Conservation (phyloP, 1,284 basidiomycete genomes). For the Fistulinella cinereoalba region DNA sequence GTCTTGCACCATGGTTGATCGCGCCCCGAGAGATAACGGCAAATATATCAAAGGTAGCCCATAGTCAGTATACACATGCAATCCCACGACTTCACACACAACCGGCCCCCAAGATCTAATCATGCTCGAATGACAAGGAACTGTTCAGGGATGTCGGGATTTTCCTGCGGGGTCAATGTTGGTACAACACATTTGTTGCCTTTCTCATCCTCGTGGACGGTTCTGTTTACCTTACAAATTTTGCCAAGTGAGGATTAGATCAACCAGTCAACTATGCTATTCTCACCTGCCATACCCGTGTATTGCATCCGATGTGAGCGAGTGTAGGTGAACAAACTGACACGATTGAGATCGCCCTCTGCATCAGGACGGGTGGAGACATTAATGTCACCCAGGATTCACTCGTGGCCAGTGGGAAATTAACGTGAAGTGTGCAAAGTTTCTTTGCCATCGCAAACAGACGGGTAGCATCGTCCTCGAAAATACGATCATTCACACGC, state of each 20-base stretch:
- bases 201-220: constrained; percentile 35
- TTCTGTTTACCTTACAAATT: constrained; percentile 49
- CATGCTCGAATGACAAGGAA: constrained; percentile 59
- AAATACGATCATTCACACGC: constrained; percentile 6
- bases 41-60: no score
- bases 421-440: constrained; percentile 35
- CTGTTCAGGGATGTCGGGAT: constrained; percentile 65
- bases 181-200: constrained; percentile 39
- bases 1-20: neutral
- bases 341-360: constrained; percentile 40
- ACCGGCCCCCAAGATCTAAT: no score
- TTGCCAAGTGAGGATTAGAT: neutral
- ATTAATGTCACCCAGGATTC: constrained; percentile 7
- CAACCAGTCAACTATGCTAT: neutral
- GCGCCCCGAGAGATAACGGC: neutral
- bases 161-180: constrained; percentile 53
- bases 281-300: constrained; percentile 49
- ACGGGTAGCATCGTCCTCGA: constrained; percentile 39
- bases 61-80: no score
- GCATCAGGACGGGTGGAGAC: constrained; percentile 29
- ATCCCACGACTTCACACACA: neutral
- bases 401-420: constrained; percentile 17
- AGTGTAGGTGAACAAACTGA: constrained; percentile 42
- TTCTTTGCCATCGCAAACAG: constrained; percentile 35
- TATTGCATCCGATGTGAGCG: constrained; percentile 50